phyloP scores from a whole-genome alignment of 805 yeast species.

The Groenewaldozyma salmanticensis region DNA sequence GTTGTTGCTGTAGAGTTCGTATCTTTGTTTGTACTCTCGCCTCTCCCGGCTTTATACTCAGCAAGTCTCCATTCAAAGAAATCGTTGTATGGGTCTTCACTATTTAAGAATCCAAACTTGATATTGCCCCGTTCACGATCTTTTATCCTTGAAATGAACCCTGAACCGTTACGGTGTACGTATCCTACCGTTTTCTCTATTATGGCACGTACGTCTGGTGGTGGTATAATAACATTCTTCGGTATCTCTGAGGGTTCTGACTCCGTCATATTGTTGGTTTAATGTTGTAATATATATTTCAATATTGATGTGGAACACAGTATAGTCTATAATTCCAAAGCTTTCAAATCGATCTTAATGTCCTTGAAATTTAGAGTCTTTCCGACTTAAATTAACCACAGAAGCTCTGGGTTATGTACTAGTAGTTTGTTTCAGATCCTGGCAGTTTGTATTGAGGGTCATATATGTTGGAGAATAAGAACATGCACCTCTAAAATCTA shows the following conservation, averaged over 20 bases:
- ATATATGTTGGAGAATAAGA: too few relatives aligned
- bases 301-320: too few relatives aligned
- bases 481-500: too few relatives aligned
- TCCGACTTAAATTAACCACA: too few relatives aligned
- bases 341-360: too few relatives aligned
- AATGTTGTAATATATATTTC: background rate
- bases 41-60: conserved; percentile 24
- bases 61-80: conserved; percentile 46
- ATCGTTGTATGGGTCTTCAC: conserved; percentile 43
- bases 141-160: conserved; percentile 52
- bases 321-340: too few relatives aligned
- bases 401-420: too few relatives aligned
- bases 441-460: too few relatives aligned
- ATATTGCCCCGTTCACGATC: conserved; percentile 36
- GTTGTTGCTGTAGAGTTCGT: conserved; percentile 1
- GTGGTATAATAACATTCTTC: conserved; percentile 39
- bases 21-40: conserved; percentile 4
- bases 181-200: conserved; percentile 67
- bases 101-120: conserved; percentile 56
- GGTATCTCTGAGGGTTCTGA: conserved; percentile 19
- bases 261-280: conserved; percentile 1
- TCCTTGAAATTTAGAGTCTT: too few relatives aligned
- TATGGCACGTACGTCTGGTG: conserved; percentile 41
- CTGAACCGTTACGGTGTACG: conserved; percentile 55
- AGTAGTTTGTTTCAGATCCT: too few relatives aligned